Conservation (phyloP, 345 rosid species). For the Arabidopsis suecica region DNA sequence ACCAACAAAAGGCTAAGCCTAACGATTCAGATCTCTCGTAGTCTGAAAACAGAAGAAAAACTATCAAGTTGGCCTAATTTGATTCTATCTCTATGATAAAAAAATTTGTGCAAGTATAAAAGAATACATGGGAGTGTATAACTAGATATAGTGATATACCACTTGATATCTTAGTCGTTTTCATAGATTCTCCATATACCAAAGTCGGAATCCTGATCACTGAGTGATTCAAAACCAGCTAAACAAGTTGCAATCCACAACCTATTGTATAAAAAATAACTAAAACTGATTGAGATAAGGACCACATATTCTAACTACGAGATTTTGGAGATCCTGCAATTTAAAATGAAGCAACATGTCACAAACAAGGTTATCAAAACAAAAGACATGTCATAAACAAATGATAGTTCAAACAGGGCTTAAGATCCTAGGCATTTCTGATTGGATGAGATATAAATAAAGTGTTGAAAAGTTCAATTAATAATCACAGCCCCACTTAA, state of each 20-base stretch:
- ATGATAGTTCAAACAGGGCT: constrained; percentile 23
- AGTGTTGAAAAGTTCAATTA: constrained; percentile 20
- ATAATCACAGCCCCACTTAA: background rate
- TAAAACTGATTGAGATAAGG: background rate
- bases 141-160: constrained; percentile 10
- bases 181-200: constrained; percentile 26
- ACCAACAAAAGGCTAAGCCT: background rate
- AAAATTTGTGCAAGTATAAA: background rate
- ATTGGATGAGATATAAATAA: constrained; percentile 28
- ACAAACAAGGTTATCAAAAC: constrained; percentile 41
- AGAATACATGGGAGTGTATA: background rate
- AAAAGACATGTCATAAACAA: constrained; percentile 25
- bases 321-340: constrained; percentile 28
- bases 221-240: constrained; percentile 1
- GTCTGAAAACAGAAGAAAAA: background rate
- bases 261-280: background rate
- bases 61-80: background rate
- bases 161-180: constrained; percentile 22
- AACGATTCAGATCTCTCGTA: constrained; percentile 1
- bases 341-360: constrained; percentile 25
- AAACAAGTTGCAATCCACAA: constrained; percentile 10
- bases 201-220: constrained; percentile 13
- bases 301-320: constrained; percentile 25
- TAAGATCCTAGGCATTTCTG: constrained; percentile 37
- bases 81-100: constrained; percentile 11